Evolutionary conservation across 768 basidiomycete genomes (phyloP).

Genomic region (Cystofilobasidium ferigula): DNA sequence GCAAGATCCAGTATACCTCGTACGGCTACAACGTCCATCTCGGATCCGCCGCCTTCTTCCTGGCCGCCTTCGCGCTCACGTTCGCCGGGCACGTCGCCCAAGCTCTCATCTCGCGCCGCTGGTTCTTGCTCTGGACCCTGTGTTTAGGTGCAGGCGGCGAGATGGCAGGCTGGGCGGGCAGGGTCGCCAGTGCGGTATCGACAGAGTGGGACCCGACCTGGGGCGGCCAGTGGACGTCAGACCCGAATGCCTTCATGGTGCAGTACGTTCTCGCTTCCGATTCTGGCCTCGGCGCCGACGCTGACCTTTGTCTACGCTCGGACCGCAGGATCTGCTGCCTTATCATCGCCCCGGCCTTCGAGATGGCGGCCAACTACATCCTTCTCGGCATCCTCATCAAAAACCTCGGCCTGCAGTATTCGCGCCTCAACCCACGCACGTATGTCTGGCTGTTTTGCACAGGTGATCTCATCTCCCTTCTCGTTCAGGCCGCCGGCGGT

Average conservation of each 20-base stretch:
- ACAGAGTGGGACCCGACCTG: background rate
- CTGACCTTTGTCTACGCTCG: background rate
- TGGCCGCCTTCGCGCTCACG: background rate
- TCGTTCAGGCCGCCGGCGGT: conserved; percentile 56
- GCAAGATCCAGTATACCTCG: background rate
- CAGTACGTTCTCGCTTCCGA: background rate
- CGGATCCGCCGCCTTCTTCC: background rate
- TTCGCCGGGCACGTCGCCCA: background rate
- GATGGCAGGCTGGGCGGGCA: conserved; percentile 6
- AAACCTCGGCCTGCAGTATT: conserved; percentile 43
- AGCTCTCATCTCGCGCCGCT: background rate
- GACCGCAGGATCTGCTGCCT: conserved; percentile 1
- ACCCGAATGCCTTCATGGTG: background rate
- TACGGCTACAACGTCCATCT: conserved; percentile 2
- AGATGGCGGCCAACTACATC: conserved; percentile 50
- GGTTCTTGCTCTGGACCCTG: conserved; percentile 15
- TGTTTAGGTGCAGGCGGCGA: background rate
- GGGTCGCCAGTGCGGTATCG: background rate
- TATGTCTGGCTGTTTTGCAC: conserved; percentile 35
- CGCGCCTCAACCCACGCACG: conserved; percentile 37
- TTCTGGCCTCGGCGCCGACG: background rate
- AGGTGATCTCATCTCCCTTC: conserved; percentile 49
- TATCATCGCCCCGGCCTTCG: conserved; percentile 51
- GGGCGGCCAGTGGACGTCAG: background rate
- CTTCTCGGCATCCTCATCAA: conserved; percentile 47